Base-by-base conservation (phyloP, 768 basidiomycete genomes). In the Kwoniella dejecticola region DNA sequence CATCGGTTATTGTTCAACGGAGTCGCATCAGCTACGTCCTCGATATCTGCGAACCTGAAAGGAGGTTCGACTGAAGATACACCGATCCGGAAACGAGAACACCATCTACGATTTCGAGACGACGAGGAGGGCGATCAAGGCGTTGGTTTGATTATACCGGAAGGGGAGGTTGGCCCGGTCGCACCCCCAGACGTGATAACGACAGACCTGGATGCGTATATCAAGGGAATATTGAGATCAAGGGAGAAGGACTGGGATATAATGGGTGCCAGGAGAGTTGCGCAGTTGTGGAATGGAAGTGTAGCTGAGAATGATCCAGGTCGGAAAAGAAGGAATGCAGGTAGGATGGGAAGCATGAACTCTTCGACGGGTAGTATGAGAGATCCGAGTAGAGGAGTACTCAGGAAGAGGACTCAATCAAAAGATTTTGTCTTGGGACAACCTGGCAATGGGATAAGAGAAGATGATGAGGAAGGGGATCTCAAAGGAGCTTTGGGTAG, bases 121-220 rank as follows among this genome's bases (percentile, higher is more conserved):
- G 56, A 59, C 10, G 64, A 52, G 7, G 62, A 65, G 19, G 30
- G 21, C 30, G 62, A 55, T 31, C 41, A 56, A 5, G 72, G 72
- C 2, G 42, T 71, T 7, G 61, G 48, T 5, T 33, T 71, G 50
- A 74, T 74, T 48, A 47, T 69, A 4, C 63, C 70, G 8, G 63
- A 70, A 38, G 70, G 70, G 5, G 59, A 71, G 29, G 66, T 70
- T 6, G 64, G 66, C 12, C 33, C 64, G 1, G 57, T 65, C 4
- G 73, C 73, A 3, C 62, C 70, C 10, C 73, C 73, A 6, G 71
- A 75, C 54, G 62, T 68, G n/a, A 75, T 75, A 36, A 75, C 73
- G 3, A 68, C 63, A 2, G 66, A 75, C 41, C 61, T 75, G n/a
- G 73, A 75, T 24, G 70, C 73, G 24, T 75, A 75, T 48, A 70